Evolutionary conservation across 2,329 filamentous ascomycete species (phyloP).

Genomic region (Botrytis fragariae): DNA sequence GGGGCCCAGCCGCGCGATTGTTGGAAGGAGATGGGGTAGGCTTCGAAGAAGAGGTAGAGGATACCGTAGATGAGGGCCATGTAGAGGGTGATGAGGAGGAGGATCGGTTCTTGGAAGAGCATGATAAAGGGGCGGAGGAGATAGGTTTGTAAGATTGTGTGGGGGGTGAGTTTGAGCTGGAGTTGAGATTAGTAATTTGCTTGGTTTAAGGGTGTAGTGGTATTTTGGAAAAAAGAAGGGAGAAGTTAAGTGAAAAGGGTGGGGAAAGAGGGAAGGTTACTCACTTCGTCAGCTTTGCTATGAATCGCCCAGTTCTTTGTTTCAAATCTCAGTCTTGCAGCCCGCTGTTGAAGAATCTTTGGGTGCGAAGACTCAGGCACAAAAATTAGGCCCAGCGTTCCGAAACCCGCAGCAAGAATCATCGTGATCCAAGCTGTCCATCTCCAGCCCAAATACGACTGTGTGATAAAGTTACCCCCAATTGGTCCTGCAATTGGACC

Average conservation of each 20-base stretch:
- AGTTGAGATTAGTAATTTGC: not conserved
- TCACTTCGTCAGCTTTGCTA: slow-evolving; percentile 36
- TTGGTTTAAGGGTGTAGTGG: not conserved
- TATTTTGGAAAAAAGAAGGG: slow-evolving; percentile 68
- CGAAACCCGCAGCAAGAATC: slow-evolving; percentile 47
- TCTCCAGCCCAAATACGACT: slow-evolving; percentile 52
- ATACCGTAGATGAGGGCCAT: slow-evolving; percentile 33
- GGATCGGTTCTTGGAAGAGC: slow-evolving; percentile 38
- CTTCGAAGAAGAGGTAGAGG: slow-evolving; percentile 45
- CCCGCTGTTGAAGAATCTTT: slow-evolving; percentile 47
- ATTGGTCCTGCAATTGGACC: slow-evolving; percentile 41
- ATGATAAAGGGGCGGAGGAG: slow-evolving; percentile 42
- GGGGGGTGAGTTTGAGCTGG: slow-evolving; percentile 51
- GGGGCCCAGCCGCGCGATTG: slow-evolving; percentile 42
- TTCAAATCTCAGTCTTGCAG: slow-evolving; percentile 46
- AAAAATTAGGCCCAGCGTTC: slow-evolving; percentile 20
- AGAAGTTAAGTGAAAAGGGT: slow-evolving; percentile 60
- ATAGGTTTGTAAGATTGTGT: slow-evolving; percentile 41
- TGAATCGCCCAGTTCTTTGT: slow-evolving; percentile 41
- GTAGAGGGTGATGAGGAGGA: slow-evolving; percentile 33
- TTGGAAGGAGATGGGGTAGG: slow-evolving; percentile 48
- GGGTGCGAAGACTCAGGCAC: slow-evolving; percentile 14
- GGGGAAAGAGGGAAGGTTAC: slow-evolving; percentile 66
- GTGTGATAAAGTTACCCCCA: slow-evolving; percentile 44
- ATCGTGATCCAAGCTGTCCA: slow-evolving; percentile 57